Evolutionary conservation across 2,329 filamentous ascomycete genomes (phyloP), one percentile per base, ranked within the genome.

Genomic region (Colletotrichum lupini): DNA sequence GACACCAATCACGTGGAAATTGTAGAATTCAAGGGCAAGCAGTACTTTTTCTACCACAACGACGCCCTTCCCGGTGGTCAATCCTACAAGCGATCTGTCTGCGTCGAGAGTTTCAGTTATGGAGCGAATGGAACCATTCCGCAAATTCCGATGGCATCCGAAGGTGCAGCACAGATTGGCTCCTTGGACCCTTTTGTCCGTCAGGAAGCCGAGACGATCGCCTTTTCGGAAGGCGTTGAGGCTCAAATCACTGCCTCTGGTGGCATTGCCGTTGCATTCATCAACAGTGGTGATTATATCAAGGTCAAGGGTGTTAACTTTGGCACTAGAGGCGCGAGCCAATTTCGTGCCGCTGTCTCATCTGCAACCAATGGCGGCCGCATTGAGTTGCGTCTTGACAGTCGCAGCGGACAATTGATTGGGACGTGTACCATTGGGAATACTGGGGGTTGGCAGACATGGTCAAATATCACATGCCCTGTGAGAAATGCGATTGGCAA

Each of bases 251-350:
- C 24, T 14, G 75, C 73, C 68, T 73, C 73, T 58, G 80, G 78
- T 30, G 77, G 77, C 14, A 73, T 79, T 12, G 72, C 77, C 57
- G 78, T 81, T 16, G 68, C 63, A 35, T 74, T 58, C 52, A 78
- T 80, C 76, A 76, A 76, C 68, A 78, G 80, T 75, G 76, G 75
- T 19, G 80, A 79, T 73, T 81, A 81, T 69, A 77, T 81, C 76
- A 81, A 81, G 74, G 77, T 81, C 67, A 76, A 76, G 53, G 80
- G 80, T 42, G 80, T 81, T 28, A 77, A 71, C 8, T 81, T 81
- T 56, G 80, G 80, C 56, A 32, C 9, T 11, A 57, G 26, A 4
- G 79, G 79, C 5, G 78, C 80, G 5, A 72, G 60, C 16, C 75
- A 75, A 1, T 76, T 81, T 49, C 70, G 67, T 42, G 77, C 76